Percentiles rank a stretch among this genome's conserved stretches.
Conservation (phyloP, 2,329 filamentous ascomycete genomes). For the Colletotrichum filicis region DNA sequence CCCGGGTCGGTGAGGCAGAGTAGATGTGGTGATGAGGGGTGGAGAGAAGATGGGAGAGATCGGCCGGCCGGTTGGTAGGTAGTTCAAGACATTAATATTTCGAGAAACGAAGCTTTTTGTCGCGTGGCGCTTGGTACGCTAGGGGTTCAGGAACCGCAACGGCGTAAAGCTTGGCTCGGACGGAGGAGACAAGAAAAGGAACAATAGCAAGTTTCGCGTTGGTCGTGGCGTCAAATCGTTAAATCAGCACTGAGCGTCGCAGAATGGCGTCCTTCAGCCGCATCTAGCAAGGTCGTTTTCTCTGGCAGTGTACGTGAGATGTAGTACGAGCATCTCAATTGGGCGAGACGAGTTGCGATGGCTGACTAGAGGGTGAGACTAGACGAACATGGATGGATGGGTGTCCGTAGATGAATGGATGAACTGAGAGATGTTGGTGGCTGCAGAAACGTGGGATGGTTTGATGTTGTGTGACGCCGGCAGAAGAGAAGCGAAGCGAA, state of each 20-base stretch:
- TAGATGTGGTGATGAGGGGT: background rate
- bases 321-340: background rate
- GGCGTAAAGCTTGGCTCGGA: background rate
- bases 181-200: background rate
- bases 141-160: constrained; percentile 5
- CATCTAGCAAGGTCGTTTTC: constrained; percentile 8
- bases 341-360: background rate
- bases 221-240: constrained; percentile 14
- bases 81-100: constrained; percentile 6
- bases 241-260: constrained; percentile 1
- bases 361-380: background rate
- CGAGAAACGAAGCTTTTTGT: background rate
- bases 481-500: background rate
- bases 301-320: background rate
- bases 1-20: background rate
- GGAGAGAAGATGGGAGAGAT: background rate
- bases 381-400: background rate
- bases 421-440: background rate
- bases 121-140: constrained; percentile 9
- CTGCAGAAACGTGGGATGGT: background rate
- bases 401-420: background rate
- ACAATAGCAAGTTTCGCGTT: background rate
- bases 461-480: background rate
- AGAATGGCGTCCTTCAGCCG: constrained; percentile 16
- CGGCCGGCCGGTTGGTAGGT: background rate